Conservation (phyloP, 2,329 filamentous ascomycete species). For the Pseudopyrenochaeta lycopersici region DNA sequence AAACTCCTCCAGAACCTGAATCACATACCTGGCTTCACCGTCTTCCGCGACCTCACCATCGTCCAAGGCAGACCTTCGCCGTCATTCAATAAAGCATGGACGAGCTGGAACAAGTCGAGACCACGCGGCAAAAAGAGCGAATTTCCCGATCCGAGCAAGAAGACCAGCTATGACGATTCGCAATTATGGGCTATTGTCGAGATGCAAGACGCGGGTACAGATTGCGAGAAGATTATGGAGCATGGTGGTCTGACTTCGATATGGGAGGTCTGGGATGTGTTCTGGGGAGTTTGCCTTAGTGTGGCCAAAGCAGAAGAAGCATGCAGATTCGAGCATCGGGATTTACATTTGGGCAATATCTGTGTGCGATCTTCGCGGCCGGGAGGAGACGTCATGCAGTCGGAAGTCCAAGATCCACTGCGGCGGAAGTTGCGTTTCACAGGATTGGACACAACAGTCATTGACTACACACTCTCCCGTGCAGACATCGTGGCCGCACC, state of each 20-base stretch:
- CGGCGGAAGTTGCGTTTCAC: constrained; percentile 60
- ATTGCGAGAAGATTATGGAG: constrained; percentile 56
- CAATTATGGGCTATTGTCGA: constrained; percentile 72
- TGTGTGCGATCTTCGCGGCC: constrained; percentile 57
- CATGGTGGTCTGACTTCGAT: constrained; percentile 47
- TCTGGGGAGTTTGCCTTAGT: constrained; percentile 71
- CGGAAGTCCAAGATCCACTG: constrained; percentile 46
- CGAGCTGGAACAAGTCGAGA: constrained; percentile 53
- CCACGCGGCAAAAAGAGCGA: constrained; percentile 57
- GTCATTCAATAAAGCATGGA: constrained; percentile 59
- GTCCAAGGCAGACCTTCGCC: constrained; percentile 65
- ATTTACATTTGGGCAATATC: constrained; percentile 73
- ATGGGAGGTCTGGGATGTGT: constrained; percentile 67
- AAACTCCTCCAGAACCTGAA: constrained; percentile 66
- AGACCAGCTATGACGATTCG: constrained; percentile 61
- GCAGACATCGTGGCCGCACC: constrained; percentile 55
- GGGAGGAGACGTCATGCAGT: constrained; percentile 34
- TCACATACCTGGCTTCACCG: constrained; percentile 68
- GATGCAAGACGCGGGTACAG: constrained; percentile 71
- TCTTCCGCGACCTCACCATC: constrained; percentile 67
- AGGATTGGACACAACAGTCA: constrained; percentile 68
- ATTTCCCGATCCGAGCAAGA: constrained; percentile 66
- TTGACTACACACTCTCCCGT: constrained; percentile 74
- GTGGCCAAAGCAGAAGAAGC: constrained; percentile 69
- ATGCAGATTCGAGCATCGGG: constrained; percentile 71